Percentiles rank a stretch among this genome's conserved stretches.
Conservation (phyloP, 2,329 filamentous ascomycete species). For the Fusarium algeriense region DNA sequence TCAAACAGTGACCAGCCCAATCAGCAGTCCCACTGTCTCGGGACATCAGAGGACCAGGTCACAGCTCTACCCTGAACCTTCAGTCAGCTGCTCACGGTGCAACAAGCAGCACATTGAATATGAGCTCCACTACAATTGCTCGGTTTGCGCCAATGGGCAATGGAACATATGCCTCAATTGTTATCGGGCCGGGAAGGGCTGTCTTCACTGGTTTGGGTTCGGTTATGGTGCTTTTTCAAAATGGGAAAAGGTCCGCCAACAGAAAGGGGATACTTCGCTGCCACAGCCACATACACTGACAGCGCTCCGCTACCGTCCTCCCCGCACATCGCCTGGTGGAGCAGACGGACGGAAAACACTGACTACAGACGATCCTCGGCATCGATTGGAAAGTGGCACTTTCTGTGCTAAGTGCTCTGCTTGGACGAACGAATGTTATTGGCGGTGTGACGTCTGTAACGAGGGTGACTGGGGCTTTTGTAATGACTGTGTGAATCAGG, state of each 20-base stretch:
- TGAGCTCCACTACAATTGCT: constrained; percentile 86
- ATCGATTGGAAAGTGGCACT: constrained; percentile 79
- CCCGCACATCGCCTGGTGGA: constrained; percentile 62
- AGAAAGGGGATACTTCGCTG: constrained; percentile 54
- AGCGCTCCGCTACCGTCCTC: constrained; percentile 67
- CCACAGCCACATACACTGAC: constrained; percentile 69
- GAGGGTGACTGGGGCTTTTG: constrained; percentile 97
- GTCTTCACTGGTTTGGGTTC: constrained; percentile 90
- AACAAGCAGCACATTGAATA: constrained; percentile 81
- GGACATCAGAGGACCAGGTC: constrained; percentile 58
- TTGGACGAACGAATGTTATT: constrained; percentile 86
- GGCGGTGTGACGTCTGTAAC: constrained; percentile 89
- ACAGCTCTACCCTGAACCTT: constrained; percentile 75
- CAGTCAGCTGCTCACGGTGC: constrained; percentile 80
- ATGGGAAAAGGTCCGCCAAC: constrained; percentile 68
- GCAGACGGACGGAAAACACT: constrained; percentile 68
- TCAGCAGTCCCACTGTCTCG: constrained; percentile 49
- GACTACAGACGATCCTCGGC: constrained; percentile 75
- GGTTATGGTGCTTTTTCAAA: constrained; percentile 76
- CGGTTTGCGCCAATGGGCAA: constrained; percentile 74
- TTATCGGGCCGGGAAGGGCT: constrained; percentile 82
- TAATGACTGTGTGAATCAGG: constrained; percentile 86
- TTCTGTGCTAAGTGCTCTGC: constrained; percentile 84
- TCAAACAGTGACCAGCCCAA: constrained; percentile 50
- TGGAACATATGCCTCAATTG: constrained; percentile 87